phyloP scores from a whole-genome alignment of 73 alveolate species.

The Paramecium tetraurelia region DNA sequence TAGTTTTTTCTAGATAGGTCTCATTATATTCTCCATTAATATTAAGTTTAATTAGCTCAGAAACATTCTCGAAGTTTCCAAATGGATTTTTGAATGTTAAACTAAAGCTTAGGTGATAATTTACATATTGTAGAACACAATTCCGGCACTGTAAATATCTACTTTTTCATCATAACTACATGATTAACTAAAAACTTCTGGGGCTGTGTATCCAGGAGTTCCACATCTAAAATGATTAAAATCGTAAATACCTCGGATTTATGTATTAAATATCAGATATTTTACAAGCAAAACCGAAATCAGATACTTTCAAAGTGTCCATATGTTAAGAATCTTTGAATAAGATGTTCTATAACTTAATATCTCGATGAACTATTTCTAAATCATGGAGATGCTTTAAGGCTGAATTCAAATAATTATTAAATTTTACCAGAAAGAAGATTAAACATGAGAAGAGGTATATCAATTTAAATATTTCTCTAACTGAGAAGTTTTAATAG shows the following conservation, averaged over 20 bases:
- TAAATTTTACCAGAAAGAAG: not conserved
- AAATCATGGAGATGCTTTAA: not conserved
- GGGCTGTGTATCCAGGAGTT: slow-evolving; percentile 76
- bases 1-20: not conserved
- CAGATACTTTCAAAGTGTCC: not conserved
- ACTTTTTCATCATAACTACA: slow-evolving; percentile 39
- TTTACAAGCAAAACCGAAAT: not conserved
- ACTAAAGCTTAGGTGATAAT: not conserved
- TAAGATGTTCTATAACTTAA: not conserved
- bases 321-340: not conserved
- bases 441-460: not conserved
- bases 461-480: not conserved
- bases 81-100: not conserved
- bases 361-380: not conserved
- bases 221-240: slow-evolving; percentile 61
- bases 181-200: slow-evolving; percentile 60
- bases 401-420: not conserved
- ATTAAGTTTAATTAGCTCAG: not conserved
- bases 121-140: slow-evolving; percentile 5
- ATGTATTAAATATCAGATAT: not conserved
- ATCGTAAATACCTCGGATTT: not conserved
- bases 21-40: not conserved
- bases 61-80: not conserved
- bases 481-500: not conserved
- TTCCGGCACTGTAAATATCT: slow-evolving; percentile 54